phyloP scores from a whole-genome alignment of 1,284 basidiomycete species.

The Mycocalia duriaeana region DNA sequence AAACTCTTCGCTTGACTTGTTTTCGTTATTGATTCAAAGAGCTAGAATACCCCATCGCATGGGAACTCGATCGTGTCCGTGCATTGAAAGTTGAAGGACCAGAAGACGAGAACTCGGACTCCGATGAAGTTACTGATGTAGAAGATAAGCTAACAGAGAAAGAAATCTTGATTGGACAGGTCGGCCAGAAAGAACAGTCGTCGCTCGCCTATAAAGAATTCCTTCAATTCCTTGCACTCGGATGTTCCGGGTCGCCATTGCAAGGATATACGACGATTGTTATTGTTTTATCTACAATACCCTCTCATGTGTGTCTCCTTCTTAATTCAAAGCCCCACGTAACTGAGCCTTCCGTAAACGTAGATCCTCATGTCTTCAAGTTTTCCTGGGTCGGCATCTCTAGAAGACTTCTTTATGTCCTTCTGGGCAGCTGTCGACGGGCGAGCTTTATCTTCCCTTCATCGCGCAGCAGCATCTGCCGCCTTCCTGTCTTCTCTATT shows the following conservation, averaged over 20 bases:
- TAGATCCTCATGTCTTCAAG: no score
- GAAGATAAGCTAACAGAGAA: constrained; percentile 4
- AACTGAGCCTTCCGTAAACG: no score
- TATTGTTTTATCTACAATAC: constrained; percentile 76
- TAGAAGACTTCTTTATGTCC: constrained; percentile 57
- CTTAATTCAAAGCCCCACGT: constrained; percentile 25
- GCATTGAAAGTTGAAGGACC: constrained; percentile 24
- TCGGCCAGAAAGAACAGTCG: constrained; percentile 10
- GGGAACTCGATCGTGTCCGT: constrained; percentile 45
- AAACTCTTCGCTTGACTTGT: constrained; percentile 4
- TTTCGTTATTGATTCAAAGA: no score
- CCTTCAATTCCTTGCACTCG: constrained; percentile 66
- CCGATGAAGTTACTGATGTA: background rate
- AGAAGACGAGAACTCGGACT: constrained; percentile 8
- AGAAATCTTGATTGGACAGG: background rate
- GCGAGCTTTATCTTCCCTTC: constrained; percentile 52
- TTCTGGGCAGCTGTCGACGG: constrained; percentile 77
- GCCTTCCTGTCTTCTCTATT: constrained; percentile 67
- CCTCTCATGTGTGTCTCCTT: constrained; percentile 43
- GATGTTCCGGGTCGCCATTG: constrained; percentile 70
- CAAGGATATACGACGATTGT: constrained; percentile 77
- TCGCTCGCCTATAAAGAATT: constrained; percentile 67
- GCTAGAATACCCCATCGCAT: constrained; percentile 60
- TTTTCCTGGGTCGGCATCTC: no score
- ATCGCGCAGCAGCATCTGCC: constrained; percentile 42